Base-by-base conservation (phyloP, 2,329 filamentous ascomycete species). In the Akanthomyces dipterigenus region DNA sequence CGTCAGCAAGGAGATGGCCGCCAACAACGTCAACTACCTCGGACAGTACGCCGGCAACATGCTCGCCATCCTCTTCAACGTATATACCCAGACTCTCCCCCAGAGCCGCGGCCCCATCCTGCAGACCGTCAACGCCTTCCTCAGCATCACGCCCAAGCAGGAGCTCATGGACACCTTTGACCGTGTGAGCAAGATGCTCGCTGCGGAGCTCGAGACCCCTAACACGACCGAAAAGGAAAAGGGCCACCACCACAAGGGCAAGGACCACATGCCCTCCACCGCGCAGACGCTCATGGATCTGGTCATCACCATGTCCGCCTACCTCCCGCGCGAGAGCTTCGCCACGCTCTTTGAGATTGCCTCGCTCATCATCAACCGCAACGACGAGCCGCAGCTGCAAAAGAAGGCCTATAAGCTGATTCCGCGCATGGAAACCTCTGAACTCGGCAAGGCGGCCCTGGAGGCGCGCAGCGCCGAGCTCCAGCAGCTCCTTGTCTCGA, bases 341-440 rank as follows among this genome's bases (percentile, higher is more conserved):
- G 81, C 83, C 20, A 83, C 88, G 5, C 83, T 99, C 2, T 98
- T 99, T 76, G 88, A 88, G 67, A 93, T 98, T 70, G 90, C 93
- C 0, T 82, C 90, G 0, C 82, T 91, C 28, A 88, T 97, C 62
- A 88, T 98, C 66, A 87, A 88, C 72, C 90, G 88, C 70, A 82
- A 89, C 61, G 83, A 90, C 42, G 93, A 98, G 70, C 89, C 93
- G 11, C 93, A 98, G 73, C 79, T 99, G 40, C 93, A 98, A 74
- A 99, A 99, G 84, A 99, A 99, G 77, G 93, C 95, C 0, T 99
- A 99, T 80, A 98, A 98, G 79, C 84, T 99, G 56, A 96, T 99
- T 55, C 93, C 95, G 3, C 88, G 95, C 60, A 83, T 99, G 45
- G 88, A 90, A 1, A 88, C 90, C 65, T 96, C 93, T 1, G 85